Percentiles rank a stretch among this genome's conserved stretches.
These are phyloP conservation scores for Microdochium bolleyi DNA, from an alignment of 2,329 filamentous ascomycete genomes.

Conservation along the genomic window DNA sequence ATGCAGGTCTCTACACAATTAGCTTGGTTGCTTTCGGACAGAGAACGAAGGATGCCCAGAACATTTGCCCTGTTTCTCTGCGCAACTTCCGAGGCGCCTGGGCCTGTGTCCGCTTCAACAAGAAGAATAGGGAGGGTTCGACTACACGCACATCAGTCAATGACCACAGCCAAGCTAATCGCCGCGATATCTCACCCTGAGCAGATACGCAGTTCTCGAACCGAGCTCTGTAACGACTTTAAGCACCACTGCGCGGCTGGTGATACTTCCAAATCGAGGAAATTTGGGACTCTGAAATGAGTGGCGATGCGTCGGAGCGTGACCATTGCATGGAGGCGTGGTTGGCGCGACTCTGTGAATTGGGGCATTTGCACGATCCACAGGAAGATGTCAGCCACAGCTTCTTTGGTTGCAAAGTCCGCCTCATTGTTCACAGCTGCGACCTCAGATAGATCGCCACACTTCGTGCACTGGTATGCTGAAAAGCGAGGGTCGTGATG, in stretches of 20 bases:
- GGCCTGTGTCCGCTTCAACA: conserved; percentile 22
- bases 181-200: conserved; percentile 50
- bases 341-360: conserved; percentile 47
- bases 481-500: not conserved
- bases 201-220: conserved; percentile 76
- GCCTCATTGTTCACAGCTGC: conserved; percentile 2
- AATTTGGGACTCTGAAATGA: conserved; percentile 51
- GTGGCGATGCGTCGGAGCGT: conserved; percentile 60
- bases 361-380: conserved; percentile 33
- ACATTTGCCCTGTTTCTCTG: conserved; percentile 60
- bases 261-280: conserved; percentile 62
- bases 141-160: conserved; percentile 26
- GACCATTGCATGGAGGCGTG: conserved; percentile 64
- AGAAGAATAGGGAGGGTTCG: conserved; percentile 62
- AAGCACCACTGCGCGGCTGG: conserved; percentile 72
- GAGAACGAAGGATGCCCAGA: conserved; percentile 61
- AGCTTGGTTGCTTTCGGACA: conserved; percentile 61
- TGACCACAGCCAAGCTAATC: conserved; percentile 1
- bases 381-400: conserved; percentile 34
- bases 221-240: conserved; percentile 71
- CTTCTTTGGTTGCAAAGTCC: conserved; percentile 21
- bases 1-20: conserved; percentile 77
- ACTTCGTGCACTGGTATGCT: conserved; percentile 13
- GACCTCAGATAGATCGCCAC: conserved; percentile 5
- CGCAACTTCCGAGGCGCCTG: conserved; percentile 31